Conservation (phyloP, 2,329 filamentous ascomycete genomes). For the Alternaria rosae region DNA sequence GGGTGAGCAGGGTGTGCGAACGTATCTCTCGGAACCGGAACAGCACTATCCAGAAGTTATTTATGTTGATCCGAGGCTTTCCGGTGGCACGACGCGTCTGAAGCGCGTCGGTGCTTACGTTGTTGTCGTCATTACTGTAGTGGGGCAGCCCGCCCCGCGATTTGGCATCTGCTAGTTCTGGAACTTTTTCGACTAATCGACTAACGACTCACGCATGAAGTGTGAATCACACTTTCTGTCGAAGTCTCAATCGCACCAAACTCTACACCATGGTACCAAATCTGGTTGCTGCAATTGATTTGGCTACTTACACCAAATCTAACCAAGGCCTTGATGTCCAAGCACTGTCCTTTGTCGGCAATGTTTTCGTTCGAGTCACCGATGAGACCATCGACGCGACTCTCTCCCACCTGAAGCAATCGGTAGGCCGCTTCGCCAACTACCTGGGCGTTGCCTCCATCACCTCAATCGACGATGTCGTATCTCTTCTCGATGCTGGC, state of each 20-base stretch:
- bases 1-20: background rate
- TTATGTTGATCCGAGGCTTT: background rate
- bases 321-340: slow-evolving; percentile 60
- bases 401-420: slow-evolving; percentile 62
- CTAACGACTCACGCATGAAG: slow-evolving; percentile 7
- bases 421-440: slow-evolving; percentile 65
- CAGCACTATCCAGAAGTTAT: background rate
- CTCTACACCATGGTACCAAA: slow-evolving; percentile 52
- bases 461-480: slow-evolving; percentile 72
- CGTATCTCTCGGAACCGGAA: background rate
- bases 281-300: slow-evolving; percentile 59
- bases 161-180: slow-evolving; percentile 14
- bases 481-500: slow-evolving; percentile 83
- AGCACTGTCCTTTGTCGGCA: slow-evolving; percentile 64
- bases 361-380: slow-evolving; percentile 63
- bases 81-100: background rate
- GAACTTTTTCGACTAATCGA: slow-evolving; percentile 17
- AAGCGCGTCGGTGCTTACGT: slow-evolving; percentile 1
- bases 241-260: background rate
- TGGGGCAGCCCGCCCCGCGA: slow-evolving; percentile 23
- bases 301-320: slow-evolving; percentile 53
- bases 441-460: slow-evolving; percentile 81
- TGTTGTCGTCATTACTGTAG: slow-evolving; percentile 20
- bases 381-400: slow-evolving; percentile 57
- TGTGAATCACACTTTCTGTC: background rate